Evolutionary conservation across 1,284 basidiomycete species (phyloP).

Genomic region (Boletellus dicymbophilus): DNA sequence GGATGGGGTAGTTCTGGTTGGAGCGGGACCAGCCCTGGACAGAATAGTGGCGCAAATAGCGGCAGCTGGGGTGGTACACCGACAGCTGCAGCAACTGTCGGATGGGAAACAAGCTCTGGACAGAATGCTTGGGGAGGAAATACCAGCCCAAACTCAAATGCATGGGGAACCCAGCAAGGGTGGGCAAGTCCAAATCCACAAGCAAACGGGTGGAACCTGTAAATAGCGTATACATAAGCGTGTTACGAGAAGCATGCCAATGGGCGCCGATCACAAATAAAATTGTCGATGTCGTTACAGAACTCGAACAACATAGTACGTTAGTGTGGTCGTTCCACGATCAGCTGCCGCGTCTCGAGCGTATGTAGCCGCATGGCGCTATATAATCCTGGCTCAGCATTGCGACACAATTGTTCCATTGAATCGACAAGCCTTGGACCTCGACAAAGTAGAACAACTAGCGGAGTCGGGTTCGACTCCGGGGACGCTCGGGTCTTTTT

Average conservation of each 20-base stretch:
- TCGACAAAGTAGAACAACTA: no score
- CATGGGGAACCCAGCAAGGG: slow-evolving; percentile 37
- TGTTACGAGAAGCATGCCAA: no score
- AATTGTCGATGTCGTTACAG: not conserved
- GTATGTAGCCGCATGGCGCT: no score
- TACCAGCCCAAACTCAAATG: slow-evolving; percentile 34
- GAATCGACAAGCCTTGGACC: no score
- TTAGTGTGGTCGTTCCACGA: no score
- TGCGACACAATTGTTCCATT: no score
- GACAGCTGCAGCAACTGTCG: slow-evolving; percentile 23
- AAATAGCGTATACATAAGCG: no score
- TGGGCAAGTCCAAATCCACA: slow-evolving; percentile 46
- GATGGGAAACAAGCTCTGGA: slow-evolving; percentile 42
- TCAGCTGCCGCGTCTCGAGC: no score
- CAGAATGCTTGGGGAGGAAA: slow-evolving; percentile 31
- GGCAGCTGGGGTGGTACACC: slow-evolving; percentile 29
- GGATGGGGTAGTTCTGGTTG: slow-evolving; percentile 38
- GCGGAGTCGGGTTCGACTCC: no score
- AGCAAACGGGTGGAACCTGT: slow-evolving; percentile 59
- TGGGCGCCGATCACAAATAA: not conserved
- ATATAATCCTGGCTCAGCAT: no score
- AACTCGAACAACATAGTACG: no score
- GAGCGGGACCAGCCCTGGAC: slow-evolving; percentile 29
- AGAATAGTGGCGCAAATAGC: slow-evolving; percentile 23
- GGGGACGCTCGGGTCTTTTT: not conserved